phyloP scores from a whole-genome alignment of 208 protist genomes.

The Sergeia podlipaevii region DNA sequence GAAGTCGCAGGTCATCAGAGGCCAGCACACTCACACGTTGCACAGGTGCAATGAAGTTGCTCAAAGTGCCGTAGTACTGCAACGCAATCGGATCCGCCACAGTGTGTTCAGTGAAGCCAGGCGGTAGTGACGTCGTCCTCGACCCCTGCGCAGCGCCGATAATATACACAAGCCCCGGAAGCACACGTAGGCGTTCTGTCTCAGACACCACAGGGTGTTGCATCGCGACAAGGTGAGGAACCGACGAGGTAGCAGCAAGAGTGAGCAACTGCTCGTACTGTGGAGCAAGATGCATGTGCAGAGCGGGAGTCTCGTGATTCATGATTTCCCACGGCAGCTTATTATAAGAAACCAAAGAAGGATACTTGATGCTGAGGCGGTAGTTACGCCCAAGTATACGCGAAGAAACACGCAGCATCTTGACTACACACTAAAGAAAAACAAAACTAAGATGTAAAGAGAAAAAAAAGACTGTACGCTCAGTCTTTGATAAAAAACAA shows the following conservation, averaged over 20 bases:
- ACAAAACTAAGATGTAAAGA: constrained; percentile 5
- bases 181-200: constrained; percentile 52
- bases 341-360: constrained; percentile 86
- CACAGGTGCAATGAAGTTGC: constrained; percentile 37
- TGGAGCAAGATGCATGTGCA: constrained; percentile 80
- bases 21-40: constrained; percentile 44
- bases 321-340: constrained; percentile 86
- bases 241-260: constrained; percentile 42
- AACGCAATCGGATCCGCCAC: constrained; percentile 58
- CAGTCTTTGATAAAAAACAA: too few species aligned
- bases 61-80: constrained; percentile 83
- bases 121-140: constrained; percentile 17
- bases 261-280: constrained; percentile 80
- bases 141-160: constrained; percentile 18
- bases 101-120: constrained; percentile 40
- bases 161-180: constrained; percentile 75
- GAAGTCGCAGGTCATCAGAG: constrained; percentile 71
- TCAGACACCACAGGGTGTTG: constrained; percentile 35
- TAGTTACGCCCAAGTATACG: constrained; percentile 35
- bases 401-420: constrained; percentile 34
- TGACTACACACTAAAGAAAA: background rate
- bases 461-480: background rate
- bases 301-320: constrained; percentile 56
- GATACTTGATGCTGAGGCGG: constrained; percentile 79
- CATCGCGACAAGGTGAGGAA: constrained; percentile 42